These are phyloP conservation scores for Eucalyptus shirleyi DNA, from an alignment of 345 rosid genomes.

Conservation along the genomic window DNA sequence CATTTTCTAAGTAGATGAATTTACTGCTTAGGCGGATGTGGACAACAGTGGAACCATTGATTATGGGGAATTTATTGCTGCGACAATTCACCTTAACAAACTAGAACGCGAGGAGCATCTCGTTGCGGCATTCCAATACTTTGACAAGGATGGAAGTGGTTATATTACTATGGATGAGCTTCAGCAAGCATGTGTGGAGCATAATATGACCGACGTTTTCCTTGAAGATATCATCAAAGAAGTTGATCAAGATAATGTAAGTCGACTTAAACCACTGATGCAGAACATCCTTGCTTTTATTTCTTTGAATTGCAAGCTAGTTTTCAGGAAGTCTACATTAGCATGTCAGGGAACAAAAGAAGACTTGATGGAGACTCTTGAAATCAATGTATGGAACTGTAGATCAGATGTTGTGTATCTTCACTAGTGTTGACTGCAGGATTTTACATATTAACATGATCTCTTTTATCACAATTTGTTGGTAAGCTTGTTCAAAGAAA, in stretches of 20 bases:
- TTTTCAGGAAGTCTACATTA: neutral
- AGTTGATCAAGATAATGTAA: constrained; percentile 96
- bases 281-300: neutral
- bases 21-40: constrained; percentile 65
- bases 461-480: neutral
- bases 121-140: constrained; percentile 85
- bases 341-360: neutral
- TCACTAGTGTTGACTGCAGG: neutral
- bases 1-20: neutral
- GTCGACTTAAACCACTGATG: neutral
- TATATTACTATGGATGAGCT: constrained; percentile 95
- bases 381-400: neutral
- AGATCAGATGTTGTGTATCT: neutral
- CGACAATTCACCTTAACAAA: constrained; percentile 89
- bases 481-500: neutral
- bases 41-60: constrained; percentile 97
- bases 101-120: constrained; percentile 98
- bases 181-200: constrained; percentile 92
- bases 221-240: constrained; percentile 90
- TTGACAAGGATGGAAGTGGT: constrained; percentile 94
- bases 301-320: neutral
- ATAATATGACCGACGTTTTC: constrained; percentile 77
- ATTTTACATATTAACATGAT: neutral
- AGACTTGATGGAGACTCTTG: neutral
- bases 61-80: constrained; percentile 94